Conservation (phyloP, 768 basidiomycete genomes). For the Tricholoma sp. region DNA sequence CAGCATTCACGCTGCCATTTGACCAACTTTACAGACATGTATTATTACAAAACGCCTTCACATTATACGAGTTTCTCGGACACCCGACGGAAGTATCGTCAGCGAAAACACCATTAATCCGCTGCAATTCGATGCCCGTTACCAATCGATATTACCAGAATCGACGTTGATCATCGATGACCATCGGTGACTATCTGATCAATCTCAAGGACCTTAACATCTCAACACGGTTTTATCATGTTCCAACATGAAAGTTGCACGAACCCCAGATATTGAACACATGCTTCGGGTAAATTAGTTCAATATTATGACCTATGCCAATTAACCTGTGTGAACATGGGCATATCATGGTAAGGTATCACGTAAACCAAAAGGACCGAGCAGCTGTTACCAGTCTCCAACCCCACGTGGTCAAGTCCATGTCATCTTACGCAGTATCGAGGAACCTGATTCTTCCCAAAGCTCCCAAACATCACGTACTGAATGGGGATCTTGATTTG, state of each 20-base stretch:
- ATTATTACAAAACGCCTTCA: background rate
- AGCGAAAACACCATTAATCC: background rate
- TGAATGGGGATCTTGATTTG: background rate
- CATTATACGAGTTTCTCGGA: background rate
- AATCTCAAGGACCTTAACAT: background rate
- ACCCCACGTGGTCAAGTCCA: background rate
- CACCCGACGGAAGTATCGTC: background rate
- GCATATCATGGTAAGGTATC: too few relatives aligned
- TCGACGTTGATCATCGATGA: background rate
- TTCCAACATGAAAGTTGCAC: too few relatives aligned
- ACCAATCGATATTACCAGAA: background rate
- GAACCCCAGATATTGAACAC: too few relatives aligned
- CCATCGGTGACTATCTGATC: background rate
- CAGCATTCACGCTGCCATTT: background rate
- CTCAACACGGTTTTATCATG: background rate
- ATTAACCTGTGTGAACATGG: too few relatives aligned
- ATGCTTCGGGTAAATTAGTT: too few relatives aligned
- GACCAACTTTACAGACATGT: background rate
- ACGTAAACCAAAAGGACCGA: background rate
- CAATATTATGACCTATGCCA: too few relatives aligned
- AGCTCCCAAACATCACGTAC: slow-evolving; percentile 3
- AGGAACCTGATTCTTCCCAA: background rate
- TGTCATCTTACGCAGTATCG: background rate
- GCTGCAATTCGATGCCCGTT: background rate
- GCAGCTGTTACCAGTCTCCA: too few relatives aligned